Evolutionary conservation across 257 asterid species (phyloP), one percentile per base, ranked within the genome.

Genomic region (Anisodus acutangulus): DNA sequence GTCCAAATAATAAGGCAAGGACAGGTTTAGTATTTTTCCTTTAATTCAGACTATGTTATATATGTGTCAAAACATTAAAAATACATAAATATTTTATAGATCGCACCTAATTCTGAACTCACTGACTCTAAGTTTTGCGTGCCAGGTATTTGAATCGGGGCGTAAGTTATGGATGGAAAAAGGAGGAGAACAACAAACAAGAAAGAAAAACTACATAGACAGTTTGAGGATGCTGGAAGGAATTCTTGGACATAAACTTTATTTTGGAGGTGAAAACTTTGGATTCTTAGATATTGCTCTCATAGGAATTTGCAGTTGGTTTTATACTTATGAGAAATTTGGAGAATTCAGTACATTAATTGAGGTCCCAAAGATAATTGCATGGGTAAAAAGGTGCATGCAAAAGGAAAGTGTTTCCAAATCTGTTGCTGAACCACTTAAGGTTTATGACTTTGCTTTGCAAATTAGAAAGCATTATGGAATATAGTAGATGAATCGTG

Each of bases 231-330:
- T 62, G 63, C 63, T 90, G 83, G 92, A 92, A 70, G 88, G 87
- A 35, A 86, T 84, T 57, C 82, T 92, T 43, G 91, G 93, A 13
- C 91, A 89, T 9, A 67, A 88, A 68, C 79, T 89, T 11, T 90
- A 84, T 71, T 91, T 92, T 82, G 96, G 95, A 3, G 94, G 93
- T 8, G 88, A 89, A 26, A 79, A 13, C 0, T 66, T 92, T 41
- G 95, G 94, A 0, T 86, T 49, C 2, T 12, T 87, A 1, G 94
- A 91, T 41, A 41, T 90, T 26, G 89, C 88, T 71, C 49, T 92
- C 3, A 54, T 92, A 37, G 81, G 84, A 45, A 19, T 62, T 10
- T 86, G 76, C 53, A 76, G 84, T 72, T 83, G 88, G 90, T 92
- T 91, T 66, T 22, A 84, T 58, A 83, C 91, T 37, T 88, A 86